Evolutionary conservation across 164 flowering plant genomes (phyloP).

Genomic region (Vitis cinerea): DNA sequence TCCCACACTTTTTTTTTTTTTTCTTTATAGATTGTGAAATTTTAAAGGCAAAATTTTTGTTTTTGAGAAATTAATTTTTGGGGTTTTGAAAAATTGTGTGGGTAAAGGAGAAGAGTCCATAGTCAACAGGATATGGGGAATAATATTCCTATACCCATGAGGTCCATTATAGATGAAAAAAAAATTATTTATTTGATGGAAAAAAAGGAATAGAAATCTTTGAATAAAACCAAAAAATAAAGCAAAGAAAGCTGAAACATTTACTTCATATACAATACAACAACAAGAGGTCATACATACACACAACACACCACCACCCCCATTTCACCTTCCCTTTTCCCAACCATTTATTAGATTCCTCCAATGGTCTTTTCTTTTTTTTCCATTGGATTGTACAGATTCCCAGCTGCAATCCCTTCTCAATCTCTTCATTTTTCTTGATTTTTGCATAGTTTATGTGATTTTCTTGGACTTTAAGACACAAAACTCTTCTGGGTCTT

Average conservation of each 20-base stretch:
- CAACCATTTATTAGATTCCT: conserved; percentile 68
- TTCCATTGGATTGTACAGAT: conserved; percentile 51
- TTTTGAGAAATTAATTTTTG: neutral
- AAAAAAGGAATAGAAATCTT: conserved; percentile 17
- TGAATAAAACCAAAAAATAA: conserved; percentile 28
- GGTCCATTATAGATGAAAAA: conserved; percentile 6
- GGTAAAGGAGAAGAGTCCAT: conserved; percentile 29
- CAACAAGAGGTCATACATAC: conserved; percentile 45
- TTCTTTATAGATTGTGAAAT: neutral
- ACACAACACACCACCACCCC: conserved; percentile 25
- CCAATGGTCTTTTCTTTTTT: conserved; percentile 43
- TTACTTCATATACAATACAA: conserved; percentile 54
- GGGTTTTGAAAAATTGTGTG: conserved; percentile 1
- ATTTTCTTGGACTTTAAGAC: conserved; percentile 22
- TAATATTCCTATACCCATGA: conserved; percentile 24
- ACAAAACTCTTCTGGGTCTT: conserved; percentile 34
- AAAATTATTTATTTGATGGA: neutral
- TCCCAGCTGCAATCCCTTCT: conserved; percentile 42
- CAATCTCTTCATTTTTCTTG: conserved; percentile 23
- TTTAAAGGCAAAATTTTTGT: neutral
- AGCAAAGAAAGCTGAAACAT: conserved; percentile 46
- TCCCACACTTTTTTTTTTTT: neutral
- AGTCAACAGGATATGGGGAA: conserved; percentile 42
- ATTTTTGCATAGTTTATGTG: conserved; percentile 18
- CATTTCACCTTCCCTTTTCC: conserved; percentile 45